These are phyloP conservation scores for Lipomyces yamanashiensis DNA, from an alignment of 805 yeast species.

Conservation along the genomic window DNA sequence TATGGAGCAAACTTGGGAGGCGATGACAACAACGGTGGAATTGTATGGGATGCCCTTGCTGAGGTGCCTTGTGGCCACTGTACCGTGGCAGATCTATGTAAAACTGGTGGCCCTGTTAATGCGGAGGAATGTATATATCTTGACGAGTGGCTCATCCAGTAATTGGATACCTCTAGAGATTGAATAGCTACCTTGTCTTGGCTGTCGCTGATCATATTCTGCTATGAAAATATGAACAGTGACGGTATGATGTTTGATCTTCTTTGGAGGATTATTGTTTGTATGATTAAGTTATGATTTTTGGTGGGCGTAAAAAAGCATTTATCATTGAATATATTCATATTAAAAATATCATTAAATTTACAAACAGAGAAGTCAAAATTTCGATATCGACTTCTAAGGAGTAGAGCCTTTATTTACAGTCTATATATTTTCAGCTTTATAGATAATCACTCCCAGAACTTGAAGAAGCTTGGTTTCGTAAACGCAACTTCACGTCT, in stretches of 20 bases:
- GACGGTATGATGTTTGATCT: neutral
- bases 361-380: neutral
- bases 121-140: constrained; percentile 43
- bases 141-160: constrained; percentile 43
- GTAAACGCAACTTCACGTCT: constrained; percentile 21
- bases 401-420: constrained; percentile 1
- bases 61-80: constrained; percentile 46
- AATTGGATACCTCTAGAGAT: neutral
- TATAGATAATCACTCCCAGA: constrained; percentile 25
- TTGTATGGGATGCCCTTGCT: constrained; percentile 38
- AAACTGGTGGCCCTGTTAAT: constrained; percentile 43
- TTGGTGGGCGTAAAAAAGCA: constrained; percentile 7
- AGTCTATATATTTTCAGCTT: neutral
- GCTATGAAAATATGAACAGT: too few relatives aligned
- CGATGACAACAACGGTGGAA: constrained; percentile 12
- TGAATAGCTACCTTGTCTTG: too few relatives aligned
- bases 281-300: neutral
- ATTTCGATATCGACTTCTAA: too few relatives aligned
- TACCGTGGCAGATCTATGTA: constrained; percentile 42
- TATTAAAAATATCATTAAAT: neutral
- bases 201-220: too few relatives aligned
- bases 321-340: neutral
- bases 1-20: constrained; percentile 49
- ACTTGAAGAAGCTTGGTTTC: constrained; percentile 32
- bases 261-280: neutral